Base-by-base conservation (phyloP, 2,329 filamentous ascomycete species). In the Metarhizium guizhouense region DNA sequence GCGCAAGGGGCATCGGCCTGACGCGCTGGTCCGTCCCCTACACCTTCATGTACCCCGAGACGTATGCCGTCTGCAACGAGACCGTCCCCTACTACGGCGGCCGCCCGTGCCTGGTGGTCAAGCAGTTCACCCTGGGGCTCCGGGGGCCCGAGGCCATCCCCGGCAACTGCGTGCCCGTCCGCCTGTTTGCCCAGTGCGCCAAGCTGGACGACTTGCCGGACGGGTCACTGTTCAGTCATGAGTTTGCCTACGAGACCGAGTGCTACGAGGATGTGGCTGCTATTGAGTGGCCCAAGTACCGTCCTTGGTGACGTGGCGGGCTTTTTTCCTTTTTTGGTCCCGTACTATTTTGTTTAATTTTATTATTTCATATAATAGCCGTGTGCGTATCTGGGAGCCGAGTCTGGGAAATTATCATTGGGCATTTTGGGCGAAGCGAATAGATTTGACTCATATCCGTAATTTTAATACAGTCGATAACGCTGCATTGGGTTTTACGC, bases 121-220 rank as follows among this genome's bases (percentile, higher is more conserved):
- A 73, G 59, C 73, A 72, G 47, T 65, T 68, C 29, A 68, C 69
- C 57, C 56, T 48, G 42, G 54, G 51, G 1, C 8, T 47, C 36
- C 4, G 43, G 16, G 50, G 14, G 3, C 8, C 47, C 3, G 55
- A 63, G 56, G 56, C 61, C 4, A 61, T 73, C 2, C 71, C 73
- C 1, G 62, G 68, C 47, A 69, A 65, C 3, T 81, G 78, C 57
- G 72, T 68, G 2, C 65, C 71, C 7, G 65, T 80, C 43, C 66
- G 62, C 8, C 63, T 80, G 51, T 59, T 79, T 16, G 72, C 76
- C 8, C 66, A 76, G 63, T 80, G 77, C 52, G 68, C 70, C 2
- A 52, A 52, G 0, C 61, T 78, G 43, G 61, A 70, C 13, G 64
- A 65, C 14, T 57, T 75, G 25, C 70, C 72, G 0, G 62, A 63